These are phyloP conservation scores for Talaromyces adpressus DNA, from an alignment of 495 filamentous ascomycete genomes.

Conservation along the genomic window DNA sequence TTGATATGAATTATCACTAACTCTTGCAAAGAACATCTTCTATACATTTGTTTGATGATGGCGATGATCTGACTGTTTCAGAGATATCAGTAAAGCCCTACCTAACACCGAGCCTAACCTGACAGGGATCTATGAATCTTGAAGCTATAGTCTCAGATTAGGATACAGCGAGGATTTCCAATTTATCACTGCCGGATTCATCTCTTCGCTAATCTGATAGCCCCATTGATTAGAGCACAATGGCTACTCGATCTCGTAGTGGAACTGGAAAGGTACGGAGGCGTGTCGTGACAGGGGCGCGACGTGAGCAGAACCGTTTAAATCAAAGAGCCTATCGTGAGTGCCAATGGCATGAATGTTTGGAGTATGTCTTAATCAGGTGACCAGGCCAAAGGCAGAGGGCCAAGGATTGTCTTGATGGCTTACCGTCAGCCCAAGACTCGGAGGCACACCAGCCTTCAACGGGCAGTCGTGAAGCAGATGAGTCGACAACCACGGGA, in stretches of 20 bases:
- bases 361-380: neutral
- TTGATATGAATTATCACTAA: neutral
- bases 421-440: neutral
- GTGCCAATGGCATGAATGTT: neutral
- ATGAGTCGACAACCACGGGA: neutral
- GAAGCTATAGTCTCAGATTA: neutral
- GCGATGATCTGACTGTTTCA: neutral
- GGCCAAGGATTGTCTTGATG: conserved; percentile 10
- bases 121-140: neutral
- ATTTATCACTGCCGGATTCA: neutral
- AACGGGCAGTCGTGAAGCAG: neutral
- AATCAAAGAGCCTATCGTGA: conserved; percentile 34
- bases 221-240: neutral
- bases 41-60: no score
- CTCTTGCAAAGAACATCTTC: no score
- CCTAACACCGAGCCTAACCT: conserved; percentile 1
- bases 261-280: conserved; percentile 13
- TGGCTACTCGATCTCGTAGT: neutral
- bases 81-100: conserved; percentile 9
- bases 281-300: conserved; percentile 30
- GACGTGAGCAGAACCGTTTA: conserved; percentile 31
- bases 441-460: neutral
- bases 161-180: neutral
- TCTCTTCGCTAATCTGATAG: neutral
- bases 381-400: conserved; percentile 10